Evolutionary conservation across 257 asterid species (phyloP), one percentile per base, ranked within the genome.

Genomic region (Dorcoceras hygrometricum): DNA sequence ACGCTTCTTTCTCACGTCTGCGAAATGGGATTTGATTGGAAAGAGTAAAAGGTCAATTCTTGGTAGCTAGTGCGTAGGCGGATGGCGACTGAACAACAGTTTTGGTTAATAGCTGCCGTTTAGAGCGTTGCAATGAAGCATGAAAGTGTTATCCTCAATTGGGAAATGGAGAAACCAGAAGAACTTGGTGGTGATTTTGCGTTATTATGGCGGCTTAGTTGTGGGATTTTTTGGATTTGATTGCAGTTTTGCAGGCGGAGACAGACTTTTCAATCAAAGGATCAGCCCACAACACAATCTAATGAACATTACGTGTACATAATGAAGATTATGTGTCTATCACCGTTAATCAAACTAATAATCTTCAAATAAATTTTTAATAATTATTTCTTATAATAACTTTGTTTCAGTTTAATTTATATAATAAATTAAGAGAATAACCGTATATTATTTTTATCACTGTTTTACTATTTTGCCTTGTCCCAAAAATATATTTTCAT

Each of bases 21-120:
- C 36, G 75, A 18, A 58, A 32, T 18, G 62, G 64, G 70, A 68
- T 65, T 75, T 65, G 80, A 60, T 69, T 55, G 71, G 31, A 29
- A 63, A 18, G 75, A 24, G 55, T 55, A 57, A 34, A 56, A 59
- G 70, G 4, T 5, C 16, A n/a, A 63, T 62, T 27, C 20, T 22
- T 51, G 53, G 24, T 19, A 34, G 58, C 2, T 62, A 59, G 74
- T 32, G 65, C 66, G 76, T 63, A 59, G 58, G 59, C 57, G 22
- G 84, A 76, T 24, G 23, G 79, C 34, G 81, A 79, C 57, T 69
- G 75, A 63, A 34, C 26, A 78, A 66, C 82, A 61, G 51, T 32
- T 46, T 46, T 16, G 54, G 0, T 39, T 3, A 39, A 11, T 11
- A 39, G 50, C 50, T 39, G 18, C n/a, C n/a, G 50, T 39, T 39